These are phyloP conservation scores for Entophlyctis luteolus DNA, from an alignment of 192 early-diverging fungal genomes.

Conservation along the genomic window DNA sequence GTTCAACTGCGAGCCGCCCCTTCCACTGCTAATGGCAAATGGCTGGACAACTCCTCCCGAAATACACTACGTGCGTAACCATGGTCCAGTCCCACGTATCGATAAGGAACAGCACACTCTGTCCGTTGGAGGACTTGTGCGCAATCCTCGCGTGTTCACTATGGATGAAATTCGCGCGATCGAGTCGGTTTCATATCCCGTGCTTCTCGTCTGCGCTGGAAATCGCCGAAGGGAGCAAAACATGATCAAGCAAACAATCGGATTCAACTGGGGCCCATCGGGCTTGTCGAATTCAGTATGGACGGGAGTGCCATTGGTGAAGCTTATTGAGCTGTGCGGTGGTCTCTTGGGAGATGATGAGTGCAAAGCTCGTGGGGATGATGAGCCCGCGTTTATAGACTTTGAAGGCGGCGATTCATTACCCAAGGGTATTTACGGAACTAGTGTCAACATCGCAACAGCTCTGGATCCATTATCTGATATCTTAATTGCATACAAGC, in stretches of 20 bases:
- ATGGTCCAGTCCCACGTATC: conserved; percentile 61
- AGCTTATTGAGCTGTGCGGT: conserved; percentile 43
- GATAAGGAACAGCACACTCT: conserved; percentile 40
- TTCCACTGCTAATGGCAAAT: conserved; percentile 34
- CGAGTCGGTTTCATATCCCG: conserved; percentile 44
- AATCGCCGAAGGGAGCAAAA: conserved; percentile 71
- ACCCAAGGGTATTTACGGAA: conserved; percentile 70
- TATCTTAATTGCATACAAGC: conserved; percentile 72
- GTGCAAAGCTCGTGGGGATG: conserved; percentile 1
- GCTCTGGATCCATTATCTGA: conserved; percentile 66
- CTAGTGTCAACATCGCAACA: conserved; percentile 63
- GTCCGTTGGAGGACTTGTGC: conserved; percentile 46
- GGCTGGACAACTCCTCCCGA: conserved; percentile 59
- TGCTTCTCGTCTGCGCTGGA: conserved; percentile 63
- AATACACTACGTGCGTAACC: conserved; percentile 69
- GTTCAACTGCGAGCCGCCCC: conserved; percentile 52
- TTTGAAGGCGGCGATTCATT: conserved; percentile 60
- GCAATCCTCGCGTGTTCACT: conserved; percentile 38
- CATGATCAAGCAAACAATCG: conserved; percentile 55
- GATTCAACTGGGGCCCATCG: conserved; percentile 63
- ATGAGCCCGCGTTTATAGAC: conserved; percentile 42
- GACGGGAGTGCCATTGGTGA: conserved; percentile 55
- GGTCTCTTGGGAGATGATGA: conserved; percentile 22
- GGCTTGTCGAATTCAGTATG: conserved; percentile 55
- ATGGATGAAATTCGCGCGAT: conserved; percentile 51